Evolutionary conservation across 148 eudicot species (phyloP).

Genomic region (Suaeda aralocaspica): DNA sequence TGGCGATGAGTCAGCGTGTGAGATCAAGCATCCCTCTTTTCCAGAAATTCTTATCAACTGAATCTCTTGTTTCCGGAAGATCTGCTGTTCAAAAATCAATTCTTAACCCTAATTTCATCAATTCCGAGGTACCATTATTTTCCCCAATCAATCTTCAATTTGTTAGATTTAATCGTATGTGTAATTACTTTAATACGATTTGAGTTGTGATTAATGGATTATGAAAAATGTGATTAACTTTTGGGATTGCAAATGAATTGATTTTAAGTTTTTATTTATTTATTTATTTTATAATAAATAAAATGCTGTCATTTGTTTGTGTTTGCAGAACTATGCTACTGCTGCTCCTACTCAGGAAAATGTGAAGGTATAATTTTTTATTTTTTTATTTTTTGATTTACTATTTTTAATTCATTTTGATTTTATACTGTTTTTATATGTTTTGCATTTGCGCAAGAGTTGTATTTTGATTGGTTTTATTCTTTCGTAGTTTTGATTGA

Average conservation of each 20-base stretch:
- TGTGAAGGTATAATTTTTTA: neutral
- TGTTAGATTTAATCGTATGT: neutral
- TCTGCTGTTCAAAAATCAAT: conserved; percentile 31
- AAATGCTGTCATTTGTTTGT: neutral
- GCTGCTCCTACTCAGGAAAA: neutral
- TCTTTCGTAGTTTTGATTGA: no score
- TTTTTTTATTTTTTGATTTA: no score
- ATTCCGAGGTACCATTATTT: conserved; percentile 40
- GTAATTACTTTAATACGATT: neutral
- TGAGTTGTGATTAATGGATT: neutral
- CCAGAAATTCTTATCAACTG: conserved; percentile 32
- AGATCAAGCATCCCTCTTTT: conserved; percentile 49
- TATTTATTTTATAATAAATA: no score
- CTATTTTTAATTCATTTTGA: no score
- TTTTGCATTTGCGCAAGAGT: no score
- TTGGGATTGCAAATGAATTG: no score
- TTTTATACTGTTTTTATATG: no score
- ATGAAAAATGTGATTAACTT: no score
- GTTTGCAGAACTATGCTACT: neutral
- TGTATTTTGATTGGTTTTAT: no score
- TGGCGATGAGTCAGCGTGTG: conserved; percentile 67
- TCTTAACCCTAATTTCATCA: conserved; percentile 34
- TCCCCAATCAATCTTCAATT: neutral
- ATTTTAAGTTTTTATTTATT: no score
- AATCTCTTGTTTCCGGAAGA: conserved; percentile 35